A percentile compares a stretch with the other conserved stretches of the same genome.
Conservation (phyloP, 164 flowering plant genomes). For the Nymphaea thermarum region DNA sequence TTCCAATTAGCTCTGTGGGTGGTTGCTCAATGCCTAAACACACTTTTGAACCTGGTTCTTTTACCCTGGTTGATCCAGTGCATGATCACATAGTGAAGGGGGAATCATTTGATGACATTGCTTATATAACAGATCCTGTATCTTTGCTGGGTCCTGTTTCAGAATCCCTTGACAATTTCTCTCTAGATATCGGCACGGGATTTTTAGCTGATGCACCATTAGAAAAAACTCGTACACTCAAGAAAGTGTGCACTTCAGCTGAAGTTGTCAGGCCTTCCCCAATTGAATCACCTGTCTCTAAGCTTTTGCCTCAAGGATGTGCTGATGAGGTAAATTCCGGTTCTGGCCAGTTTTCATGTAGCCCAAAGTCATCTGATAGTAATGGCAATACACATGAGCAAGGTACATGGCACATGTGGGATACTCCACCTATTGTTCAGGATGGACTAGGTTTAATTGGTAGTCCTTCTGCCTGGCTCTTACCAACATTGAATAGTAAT, state of each 20-base stretch:
- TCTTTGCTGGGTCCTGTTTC: constrained; percentile 93
- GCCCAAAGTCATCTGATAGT: constrained; percentile 26
- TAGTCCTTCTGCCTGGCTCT: constrained; percentile 53
- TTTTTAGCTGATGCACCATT: constrained; percentile 29
- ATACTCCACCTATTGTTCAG: constrained; percentile 63
- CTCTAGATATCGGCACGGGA: constrained; percentile 55
- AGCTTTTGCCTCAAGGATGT: constrained; percentile 18
- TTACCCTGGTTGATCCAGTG: constrained; percentile 24
- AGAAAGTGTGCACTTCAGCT: constrained; percentile 29
- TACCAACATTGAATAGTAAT: constrained; percentile 10
- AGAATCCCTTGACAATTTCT: constrained; percentile 89
- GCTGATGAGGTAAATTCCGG: constrained; percentile 44
- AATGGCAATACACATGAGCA: constrained; percentile 14
- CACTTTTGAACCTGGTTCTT: constrained; percentile 27
- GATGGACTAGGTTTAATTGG: constrained; percentile 61
- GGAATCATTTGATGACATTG: constrained; percentile 85
- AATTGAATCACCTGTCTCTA: constrained; percentile 82
- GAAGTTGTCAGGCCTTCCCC: constrained; percentile 75
- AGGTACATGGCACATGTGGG: constrained; percentile 90
- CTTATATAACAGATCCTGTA: constrained; percentile 81
- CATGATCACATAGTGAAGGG: constrained; percentile 39
- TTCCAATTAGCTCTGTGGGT: constrained; percentile 23
- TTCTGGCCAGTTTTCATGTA: constrained; percentile 23
- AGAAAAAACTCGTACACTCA: constrained; percentile 30
- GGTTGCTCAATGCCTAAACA: constrained; percentile 33